Conservation (phyloP, 805 yeast genomes). For the Wickerhamiella spandovensis region DNA sequence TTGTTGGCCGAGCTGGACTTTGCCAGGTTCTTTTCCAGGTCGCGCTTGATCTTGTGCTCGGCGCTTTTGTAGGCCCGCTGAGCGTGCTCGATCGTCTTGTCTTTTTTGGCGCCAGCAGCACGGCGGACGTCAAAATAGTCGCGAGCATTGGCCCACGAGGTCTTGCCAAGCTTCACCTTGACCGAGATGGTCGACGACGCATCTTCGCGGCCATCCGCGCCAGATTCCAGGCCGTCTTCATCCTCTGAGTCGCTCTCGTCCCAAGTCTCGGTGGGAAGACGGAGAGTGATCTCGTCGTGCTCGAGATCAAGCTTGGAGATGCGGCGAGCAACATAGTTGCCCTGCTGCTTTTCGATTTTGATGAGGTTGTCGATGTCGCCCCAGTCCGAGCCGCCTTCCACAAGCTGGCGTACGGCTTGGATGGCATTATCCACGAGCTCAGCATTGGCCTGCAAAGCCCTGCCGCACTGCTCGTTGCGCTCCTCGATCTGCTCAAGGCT, state of each 20-base stretch:
- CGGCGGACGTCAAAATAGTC: slow-evolving; percentile 67
- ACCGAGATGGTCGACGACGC: slow-evolving; percentile 34
- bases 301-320: slow-evolving; percentile 57
- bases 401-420: slow-evolving; percentile 45
- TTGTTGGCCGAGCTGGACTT: slow-evolving; percentile 35
- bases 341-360: slow-evolving; percentile 50
- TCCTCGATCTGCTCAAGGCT: slow-evolving; percentile 51
- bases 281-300: slow-evolving; percentile 50
- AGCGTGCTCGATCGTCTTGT: slow-evolving; percentile 66
- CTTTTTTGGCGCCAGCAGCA: slow-evolving; percentile 61
- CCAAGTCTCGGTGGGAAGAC: slow-evolving; percentile 34
- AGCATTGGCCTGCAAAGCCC: slow-evolving; percentile 54
- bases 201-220: slow-evolving; percentile 23
- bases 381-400: slow-evolving; percentile 92
- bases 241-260: slow-evolving; percentile 21
- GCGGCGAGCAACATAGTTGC: slow-evolving; percentile 47
- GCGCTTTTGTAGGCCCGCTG: slow-evolving; percentile 70
- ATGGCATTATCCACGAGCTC: slow-evolving; percentile 61
- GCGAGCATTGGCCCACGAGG: slow-evolving; percentile 84
- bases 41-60: slow-evolving; percentile 60
- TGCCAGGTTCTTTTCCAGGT: slow-evolving; percentile 46
- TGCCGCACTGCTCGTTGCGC: slow-evolving; percentile 54
- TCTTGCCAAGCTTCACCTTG: slow-evolving; percentile 50
- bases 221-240: slow-evolving; percentile 9
- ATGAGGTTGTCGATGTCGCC: slow-evolving; percentile 67